Conservation (phyloP, 306 rosid genomes). For the Vigna trinervia region DNA sequence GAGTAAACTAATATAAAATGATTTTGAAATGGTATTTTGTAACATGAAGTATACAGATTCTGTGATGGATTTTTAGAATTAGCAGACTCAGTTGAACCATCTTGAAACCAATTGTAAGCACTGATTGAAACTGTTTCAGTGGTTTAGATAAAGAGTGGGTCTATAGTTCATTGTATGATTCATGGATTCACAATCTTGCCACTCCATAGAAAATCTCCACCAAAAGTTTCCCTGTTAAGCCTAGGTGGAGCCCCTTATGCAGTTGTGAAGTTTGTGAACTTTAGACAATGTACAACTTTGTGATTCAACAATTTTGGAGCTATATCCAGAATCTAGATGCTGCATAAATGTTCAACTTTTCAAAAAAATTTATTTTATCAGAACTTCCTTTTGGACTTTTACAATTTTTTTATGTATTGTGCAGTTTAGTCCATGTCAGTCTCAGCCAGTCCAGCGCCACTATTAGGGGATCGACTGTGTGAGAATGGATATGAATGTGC, state of each 20-base stretch:
- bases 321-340: slow-evolving; percentile 14
- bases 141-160: not conserved
- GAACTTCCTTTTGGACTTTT: not conserved
- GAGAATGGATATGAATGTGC: slow-evolving; percentile 49
- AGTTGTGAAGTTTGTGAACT: not conserved
- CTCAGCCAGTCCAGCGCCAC: slow-evolving; percentile 41
- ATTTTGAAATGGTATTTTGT: slow-evolving; percentile 20
- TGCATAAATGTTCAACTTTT: not conserved
- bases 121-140: not conserved
- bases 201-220: not conserved
- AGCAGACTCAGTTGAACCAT: not conserved
- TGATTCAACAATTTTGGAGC: not conserved
- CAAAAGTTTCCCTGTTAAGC: not conserved
- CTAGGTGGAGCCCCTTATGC: not conserved
- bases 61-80: slow-evolving; percentile 22
- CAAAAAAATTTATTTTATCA: not conserved
- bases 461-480: slow-evolving; percentile 42
- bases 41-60: not conserved
- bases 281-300: not conserved
- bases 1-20: slow-evolving; percentile 11
- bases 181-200: not conserved
- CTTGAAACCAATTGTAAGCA: not conserved
- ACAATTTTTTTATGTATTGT: not conserved
- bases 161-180: not conserved
- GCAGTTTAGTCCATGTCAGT: slow-evolving; percentile 50